Percentiles rank a stretch among this genome's conserved stretches.
These are phyloP conservation scores for Mychonastes homosphaera DNA, from an alignment of 139 green algal species.

Conservation along the genomic window DNA sequence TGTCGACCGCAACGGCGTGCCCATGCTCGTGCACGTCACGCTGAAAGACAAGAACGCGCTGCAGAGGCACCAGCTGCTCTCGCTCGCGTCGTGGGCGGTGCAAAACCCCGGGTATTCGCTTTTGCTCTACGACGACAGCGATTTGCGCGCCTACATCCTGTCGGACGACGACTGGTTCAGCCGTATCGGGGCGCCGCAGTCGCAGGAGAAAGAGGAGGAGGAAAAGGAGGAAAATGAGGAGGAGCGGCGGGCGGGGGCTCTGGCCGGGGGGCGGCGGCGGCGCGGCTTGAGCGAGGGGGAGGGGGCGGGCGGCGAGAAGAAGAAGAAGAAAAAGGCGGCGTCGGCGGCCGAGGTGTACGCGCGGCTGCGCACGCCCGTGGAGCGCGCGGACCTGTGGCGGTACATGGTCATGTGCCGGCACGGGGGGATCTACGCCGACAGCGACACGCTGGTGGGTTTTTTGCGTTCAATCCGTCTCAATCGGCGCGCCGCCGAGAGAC, in stretches of 20 bases:
- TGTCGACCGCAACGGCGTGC: slow-evolving; percentile 12
- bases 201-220: no score
- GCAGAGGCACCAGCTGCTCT: slow-evolving; percentile 13
- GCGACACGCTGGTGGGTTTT: background rate
- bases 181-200: no score
- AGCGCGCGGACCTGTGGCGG: slow-evolving; percentile 16
- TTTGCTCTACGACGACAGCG: slow-evolving; percentile 16
- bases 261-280: no score
- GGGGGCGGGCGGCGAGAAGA: no score
- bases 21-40: slow-evolving; percentile 19
- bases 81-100: slow-evolving; percentile 8
- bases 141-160: slow-evolving; percentile 10
- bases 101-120: slow-evolving; percentile 12
- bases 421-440: background rate
- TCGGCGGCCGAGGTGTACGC: background rate
- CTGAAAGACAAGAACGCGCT: slow-evolving; percentile 18
- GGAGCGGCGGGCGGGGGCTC: no score
- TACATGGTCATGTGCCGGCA: slow-evolving; percentile 26
- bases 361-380: slow-evolving; percentile 14
- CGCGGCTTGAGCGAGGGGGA: no score
- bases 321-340: no score
- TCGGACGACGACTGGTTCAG: no score
- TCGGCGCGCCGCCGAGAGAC: no score
- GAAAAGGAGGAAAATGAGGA: no score
- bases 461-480: no score